Percentiles rank a stretch among this genome's conserved stretches.
These are phyloP conservation scores for Termitomyces sp. DNA, from an alignment of 1,284 basidiomycete genomes.

Conservation along the genomic window DNA sequence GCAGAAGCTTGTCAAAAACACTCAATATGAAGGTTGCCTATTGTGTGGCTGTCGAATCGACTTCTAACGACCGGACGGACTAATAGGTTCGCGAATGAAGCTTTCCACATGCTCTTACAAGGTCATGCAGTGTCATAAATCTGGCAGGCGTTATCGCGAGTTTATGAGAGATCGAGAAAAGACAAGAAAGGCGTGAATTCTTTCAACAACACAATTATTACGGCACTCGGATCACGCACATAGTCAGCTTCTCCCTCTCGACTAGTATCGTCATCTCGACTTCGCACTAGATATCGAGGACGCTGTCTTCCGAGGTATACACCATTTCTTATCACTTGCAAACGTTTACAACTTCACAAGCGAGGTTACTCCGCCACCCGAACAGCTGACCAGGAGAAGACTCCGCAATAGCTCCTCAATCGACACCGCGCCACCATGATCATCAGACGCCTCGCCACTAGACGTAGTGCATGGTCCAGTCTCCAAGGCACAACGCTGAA, in stretches of 20 bases:
- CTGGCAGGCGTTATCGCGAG: background rate
- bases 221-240: conserved; percentile 1
- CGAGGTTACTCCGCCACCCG: conserved; percentile 13
- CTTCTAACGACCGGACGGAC: background rate
- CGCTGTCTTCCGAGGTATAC: background rate
- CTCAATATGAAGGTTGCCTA: background rate
- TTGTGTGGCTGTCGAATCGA: conserved; percentile 1
- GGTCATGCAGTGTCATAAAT: background rate
- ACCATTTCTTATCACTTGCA: background rate
- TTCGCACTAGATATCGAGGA: background rate
- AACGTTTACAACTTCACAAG: conserved; percentile 1
- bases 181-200: background rate
- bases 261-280: background rate
- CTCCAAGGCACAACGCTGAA: conserved; percentile 1
- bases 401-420: conserved; percentile 8
- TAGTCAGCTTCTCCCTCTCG: background rate
- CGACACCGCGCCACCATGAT: conserved; percentile 11
- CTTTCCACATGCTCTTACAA: background rate
- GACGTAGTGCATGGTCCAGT: background rate
- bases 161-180: background rate
- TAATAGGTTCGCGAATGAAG: background rate
- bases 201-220: background rate
- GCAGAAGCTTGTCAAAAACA: conserved; percentile 1
- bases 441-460: conserved; percentile 7
- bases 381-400: conserved; percentile 14